Evolutionary conservation across 2,329 filamentous ascomycete genomes (phyloP), one percentile per base, ranked within the genome.

Genomic region (Seiridium unicorne): DNA sequence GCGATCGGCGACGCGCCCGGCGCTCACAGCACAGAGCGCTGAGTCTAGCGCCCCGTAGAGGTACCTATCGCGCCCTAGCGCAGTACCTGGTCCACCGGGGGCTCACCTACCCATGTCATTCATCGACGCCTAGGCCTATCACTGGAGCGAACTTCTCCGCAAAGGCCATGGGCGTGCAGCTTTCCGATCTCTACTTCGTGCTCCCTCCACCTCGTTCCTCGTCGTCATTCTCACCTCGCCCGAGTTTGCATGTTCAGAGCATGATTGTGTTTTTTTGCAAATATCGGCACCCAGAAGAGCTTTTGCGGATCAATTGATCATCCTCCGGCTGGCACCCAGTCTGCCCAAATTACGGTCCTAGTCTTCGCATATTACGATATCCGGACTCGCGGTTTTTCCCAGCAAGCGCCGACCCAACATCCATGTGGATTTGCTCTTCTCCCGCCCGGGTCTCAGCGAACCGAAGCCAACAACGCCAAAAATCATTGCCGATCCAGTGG

Each of bases 131-230:
- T 18, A 53, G 35, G 49, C 49, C 35, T 35, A 53, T 53, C 49
- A 53, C 49, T 53, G 49, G 49, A 53, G 49, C 32, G 35, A 10
- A 18, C 49, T 53, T 53, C 49, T 53, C 49, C 49, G 49, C 49
- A 53, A 53, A 53, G 34, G 48, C 48, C 48, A 51, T 51, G 48
- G 18, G 35, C 35, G n/a, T 49, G 49, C 49, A 53, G 49, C 49
- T 53, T 53, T 53, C 49, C 49, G 49, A 53, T 53, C 49, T 53
- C 18, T 26, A 26, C 18, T 26, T 36, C 9, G 32, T 53, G 49
- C 34, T 35, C 49, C 49, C 31, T 35, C 32, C 32, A 53, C 49
- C 32, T 32, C 32, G 4, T 40, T 36, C 49, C 32, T 53, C 49
- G 18, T 13, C 8, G 38, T 42, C 38, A 42, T 42, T 42, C 38